Evolutionary conservation across 192 early-diverging fungal genomes (phyloP).

Genomic region (Rhizophagus prolifer): DNA sequence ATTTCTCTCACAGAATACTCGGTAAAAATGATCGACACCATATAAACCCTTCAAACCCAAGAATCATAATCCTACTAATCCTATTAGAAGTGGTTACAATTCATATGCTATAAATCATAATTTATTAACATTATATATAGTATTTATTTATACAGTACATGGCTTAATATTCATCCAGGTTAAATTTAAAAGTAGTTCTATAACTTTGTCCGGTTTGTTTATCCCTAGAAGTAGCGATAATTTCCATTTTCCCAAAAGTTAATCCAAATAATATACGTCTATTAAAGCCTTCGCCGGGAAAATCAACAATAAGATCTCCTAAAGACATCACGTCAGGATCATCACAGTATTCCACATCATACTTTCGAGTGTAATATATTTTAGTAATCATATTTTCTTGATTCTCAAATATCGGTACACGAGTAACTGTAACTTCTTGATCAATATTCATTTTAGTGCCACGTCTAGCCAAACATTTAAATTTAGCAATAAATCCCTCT

Average conservation of each 20-base stretch:
- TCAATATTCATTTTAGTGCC: background rate
- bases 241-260: constrained; percentile 12
- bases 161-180: background rate
- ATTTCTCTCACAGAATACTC: too few relatives aligned
- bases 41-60: too few relatives aligned
- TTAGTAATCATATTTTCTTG: background rate
- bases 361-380: background rate
- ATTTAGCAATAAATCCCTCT: background rate
- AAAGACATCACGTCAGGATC: background rate
- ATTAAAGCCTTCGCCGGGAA: background rate
- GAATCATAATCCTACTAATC: too few relatives aligned
- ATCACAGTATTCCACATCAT: background rate
- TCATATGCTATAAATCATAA: too few relatives aligned
- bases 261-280: background rate
- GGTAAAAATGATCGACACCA: too few relatives aligned
- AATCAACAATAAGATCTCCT: background rate
- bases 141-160: too few relatives aligned
- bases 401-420: background rate
- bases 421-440: background rate
- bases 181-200: constrained; percentile 8
- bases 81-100: too few relatives aligned
- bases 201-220: background rate
- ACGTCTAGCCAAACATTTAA: background rate
- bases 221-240: background rate
- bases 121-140: too few relatives aligned